Conservation (phyloP, 805 yeast genomes). For the Candida nonsorbophila region DNA sequence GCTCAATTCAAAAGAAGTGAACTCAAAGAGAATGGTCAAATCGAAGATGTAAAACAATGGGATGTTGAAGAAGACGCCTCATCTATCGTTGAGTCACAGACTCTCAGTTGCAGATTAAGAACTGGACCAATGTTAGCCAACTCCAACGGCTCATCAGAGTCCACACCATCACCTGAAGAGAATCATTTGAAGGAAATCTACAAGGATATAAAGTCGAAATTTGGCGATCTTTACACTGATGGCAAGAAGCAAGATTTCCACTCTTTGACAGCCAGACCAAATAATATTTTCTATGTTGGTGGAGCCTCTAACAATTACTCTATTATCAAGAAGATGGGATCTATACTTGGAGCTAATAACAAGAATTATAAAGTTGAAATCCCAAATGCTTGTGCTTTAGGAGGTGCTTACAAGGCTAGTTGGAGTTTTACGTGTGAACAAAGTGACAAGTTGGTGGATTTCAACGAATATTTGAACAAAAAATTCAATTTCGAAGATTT, state of each 20-base stretch:
- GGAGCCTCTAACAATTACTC: constrained; percentile 75
- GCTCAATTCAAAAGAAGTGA: constrained; percentile 56
- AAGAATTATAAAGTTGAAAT: constrained; percentile 72
- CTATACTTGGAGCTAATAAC: constrained; percentile 58
- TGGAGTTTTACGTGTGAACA: constrained; percentile 52
- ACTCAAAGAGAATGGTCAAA: constrained; percentile 22
- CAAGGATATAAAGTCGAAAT: constrained; percentile 21
- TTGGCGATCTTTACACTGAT: constrained; percentile 44
- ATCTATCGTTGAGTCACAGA: constrained; percentile 82
- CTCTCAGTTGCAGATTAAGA: constrained; percentile 76
- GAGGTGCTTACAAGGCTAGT: constrained; percentile 82
- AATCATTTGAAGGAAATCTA: constrained; percentile 14
- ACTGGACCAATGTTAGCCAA: constrained; percentile 68
- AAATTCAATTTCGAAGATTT: constrained; percentile 47
- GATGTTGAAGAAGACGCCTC: constrained; percentile 59
- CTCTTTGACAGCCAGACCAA: constrained; percentile 53
- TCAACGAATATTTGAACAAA: constrained; percentile 30
- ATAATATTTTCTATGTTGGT: constrained; percentile 76
- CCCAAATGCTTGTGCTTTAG: constrained; percentile 87
- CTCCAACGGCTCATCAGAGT: constrained; percentile 6
- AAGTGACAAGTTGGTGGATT: constrained; percentile 34
- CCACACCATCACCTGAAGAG: constrained; percentile 10
- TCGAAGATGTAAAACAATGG: constrained; percentile 31
- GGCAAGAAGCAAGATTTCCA: constrained; percentile 40
- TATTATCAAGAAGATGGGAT: constrained; percentile 63